phyloP scores from a whole-genome alignment of 192 early-diverging fungal genomes.

The Coemansia erecta region DNA sequence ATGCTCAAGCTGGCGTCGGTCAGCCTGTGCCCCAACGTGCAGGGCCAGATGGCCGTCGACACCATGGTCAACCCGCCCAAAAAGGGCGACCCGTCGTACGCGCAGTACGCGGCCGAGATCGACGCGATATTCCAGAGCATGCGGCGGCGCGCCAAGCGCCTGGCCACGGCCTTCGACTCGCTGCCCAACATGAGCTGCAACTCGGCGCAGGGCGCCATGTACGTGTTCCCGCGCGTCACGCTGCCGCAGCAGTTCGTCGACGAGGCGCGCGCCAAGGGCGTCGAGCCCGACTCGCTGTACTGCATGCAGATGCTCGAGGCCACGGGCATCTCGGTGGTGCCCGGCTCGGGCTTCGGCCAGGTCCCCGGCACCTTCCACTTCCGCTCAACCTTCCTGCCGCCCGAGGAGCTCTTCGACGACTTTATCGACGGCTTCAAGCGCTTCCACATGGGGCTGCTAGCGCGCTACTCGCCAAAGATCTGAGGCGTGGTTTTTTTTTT shows the following conservation, averaged over 20 bases:
- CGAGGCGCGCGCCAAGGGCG: conserved; percentile 67
- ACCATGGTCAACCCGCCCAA: conserved; percentile 90
- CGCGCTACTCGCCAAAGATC: conserved; percentile 53
- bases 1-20: conserved; percentile 94
- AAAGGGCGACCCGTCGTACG: conserved; percentile 75
- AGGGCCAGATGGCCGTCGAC: conserved; percentile 92
- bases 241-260: conserved; percentile 75
- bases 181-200: conserved; percentile 86
- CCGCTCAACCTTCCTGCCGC: conserved; percentile 94
- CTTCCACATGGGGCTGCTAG: conserved; percentile 84
- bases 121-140: conserved; percentile 77
- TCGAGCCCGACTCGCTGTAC: conserved; percentile 86
- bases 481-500: neutral
- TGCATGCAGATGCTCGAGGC: conserved; percentile 88
- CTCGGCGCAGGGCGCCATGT: conserved; percentile 92
- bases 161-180: conserved; percentile 75
- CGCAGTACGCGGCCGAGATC: conserved; percentile 69
- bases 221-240: conserved; percentile 84
- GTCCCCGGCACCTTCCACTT: conserved; percentile 89
- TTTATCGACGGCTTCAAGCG: conserved; percentile 73
- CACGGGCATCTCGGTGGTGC: conserved; percentile 95
- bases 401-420: conserved; percentile 86
- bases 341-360: conserved; percentile 93
- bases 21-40: conserved; percentile 90
- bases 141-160: conserved; percentile 69